phyloP scores from a whole-genome alignment of 1,284 basidiomycete species.

The Tetrapyrgos nigripes region DNA sequence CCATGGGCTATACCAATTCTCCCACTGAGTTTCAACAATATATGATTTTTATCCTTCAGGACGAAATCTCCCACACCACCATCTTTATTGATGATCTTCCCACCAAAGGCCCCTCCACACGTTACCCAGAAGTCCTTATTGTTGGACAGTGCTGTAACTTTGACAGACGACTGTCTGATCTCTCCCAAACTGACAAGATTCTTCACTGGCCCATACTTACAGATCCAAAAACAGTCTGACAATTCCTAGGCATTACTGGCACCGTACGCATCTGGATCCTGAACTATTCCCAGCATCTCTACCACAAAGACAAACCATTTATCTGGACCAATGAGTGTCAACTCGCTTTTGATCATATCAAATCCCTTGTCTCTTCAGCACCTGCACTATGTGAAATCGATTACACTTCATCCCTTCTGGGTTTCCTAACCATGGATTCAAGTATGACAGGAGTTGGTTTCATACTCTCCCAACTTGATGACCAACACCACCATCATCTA shows the following conservation, averaged over 20 bases:
- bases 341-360: no score
- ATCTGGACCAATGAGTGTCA: no score
- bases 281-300: no score
- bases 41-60: no score
- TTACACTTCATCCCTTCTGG: constrained; percentile 4
- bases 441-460: constrained; percentile 41
- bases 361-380: not conserved
- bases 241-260: no score
- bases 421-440: constrained; percentile 41
- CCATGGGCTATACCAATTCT: constrained; percentile 43
- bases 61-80: constrained; percentile 36
- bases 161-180: constrained; percentile 42
- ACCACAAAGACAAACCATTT: no score
- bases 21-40: constrained; percentile 44
- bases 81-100: constrained; percentile 41
- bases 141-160: no score
- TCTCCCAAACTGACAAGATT: no score
- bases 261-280: no score
- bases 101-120: constrained; percentile 34
- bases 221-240: no score
- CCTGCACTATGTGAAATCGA: constrained; percentile 4
- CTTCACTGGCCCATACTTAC: no score
- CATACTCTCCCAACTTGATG: constrained; percentile 35
- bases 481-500: constrained; percentile 21
- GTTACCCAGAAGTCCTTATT: no score